phyloP scores from a whole-genome alignment of 768 basidiomycete genomes.

The Aureoboletus auriporus region DNA sequence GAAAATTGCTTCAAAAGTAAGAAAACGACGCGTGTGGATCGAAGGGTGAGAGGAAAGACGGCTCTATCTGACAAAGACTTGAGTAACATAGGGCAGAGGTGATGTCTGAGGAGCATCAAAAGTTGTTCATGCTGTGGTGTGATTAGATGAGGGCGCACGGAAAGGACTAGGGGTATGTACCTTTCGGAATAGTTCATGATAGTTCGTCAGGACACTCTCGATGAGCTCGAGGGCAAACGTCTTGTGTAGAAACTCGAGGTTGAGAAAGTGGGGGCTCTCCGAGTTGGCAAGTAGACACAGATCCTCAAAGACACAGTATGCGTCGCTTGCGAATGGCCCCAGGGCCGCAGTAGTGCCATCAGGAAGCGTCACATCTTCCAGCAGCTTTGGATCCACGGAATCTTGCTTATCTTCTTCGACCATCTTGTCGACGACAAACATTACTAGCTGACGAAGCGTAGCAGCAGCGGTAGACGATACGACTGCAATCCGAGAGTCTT shows the following conservation, averaged over 20 bases:
- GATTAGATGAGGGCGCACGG: neutral
- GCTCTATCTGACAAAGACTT: conserved; percentile 81
- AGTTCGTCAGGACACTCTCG: conserved; percentile 93
- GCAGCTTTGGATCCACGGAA: conserved; percentile 5
- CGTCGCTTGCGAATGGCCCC: conserved; percentile 76
- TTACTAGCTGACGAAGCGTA: conserved; percentile 90
- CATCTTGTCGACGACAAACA: conserved; percentile 97
- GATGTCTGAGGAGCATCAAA: conserved; percentile 80
- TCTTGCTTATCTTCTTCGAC: conserved; percentile 64
- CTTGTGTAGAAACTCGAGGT: conserved; percentile 78
- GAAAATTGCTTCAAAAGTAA: conserved; percentile 90
- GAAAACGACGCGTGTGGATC: conserved; percentile 92
- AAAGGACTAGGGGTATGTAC: conserved; percentile 35
- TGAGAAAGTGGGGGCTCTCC: conserved; percentile 77
- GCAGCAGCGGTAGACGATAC: conserved; percentile 97
- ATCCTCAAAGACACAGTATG: conserved; percentile 88
- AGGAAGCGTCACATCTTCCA: conserved; percentile 54
- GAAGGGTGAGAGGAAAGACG: conserved; percentile 81
- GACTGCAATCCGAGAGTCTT: conserved; percentile 93
- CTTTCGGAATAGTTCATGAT: conserved; percentile 79
- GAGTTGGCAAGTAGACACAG: conserved; percentile 84
- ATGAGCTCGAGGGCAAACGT: conserved; percentile 97
- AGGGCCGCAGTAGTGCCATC: conserved; percentile 62
- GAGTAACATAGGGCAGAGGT: conserved; percentile 86
- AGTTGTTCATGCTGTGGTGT: conserved; percentile 68